Base-by-base conservation (phyloP, 371 early-diverging fungal genomes). In the Rhizomucor miehei region DNA sequence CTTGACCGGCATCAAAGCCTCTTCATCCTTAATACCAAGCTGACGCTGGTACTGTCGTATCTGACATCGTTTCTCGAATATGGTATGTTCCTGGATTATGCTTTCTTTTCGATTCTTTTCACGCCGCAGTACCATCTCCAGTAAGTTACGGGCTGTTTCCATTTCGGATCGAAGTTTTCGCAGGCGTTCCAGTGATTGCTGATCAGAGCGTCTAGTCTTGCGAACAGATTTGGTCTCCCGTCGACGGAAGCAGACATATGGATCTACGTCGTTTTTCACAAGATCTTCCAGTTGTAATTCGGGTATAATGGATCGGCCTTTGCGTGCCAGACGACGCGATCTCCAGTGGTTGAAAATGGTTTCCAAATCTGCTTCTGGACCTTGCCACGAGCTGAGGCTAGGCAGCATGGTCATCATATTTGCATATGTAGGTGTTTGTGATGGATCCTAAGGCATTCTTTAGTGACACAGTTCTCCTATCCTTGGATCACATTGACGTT, bases 161-260 rank as follows among this genome's bases (percentile, higher is more conserved):
- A 98, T 73, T 54, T 96, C 92, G 45, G 75, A 68, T 14, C 90
- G 91, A 51, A 98, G 71, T 53, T 85, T 79, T 13, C 85, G 80
- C 21, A 97, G 79, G 47, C 90, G 88, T 52, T 95, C 90, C 17
- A 94, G 59, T 1, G 91, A 88, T 48, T 86, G 87, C 39, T 85
- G 82, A 64, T 98, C 97, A 6, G 88, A 85, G 11, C 93, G 86
- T 45, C 96, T 73, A 20, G 94, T 90, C 63, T 94, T 95, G 36
- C 97, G 90, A 11, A 87, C 60, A 6, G 86, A 82, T 63, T 91
- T 91, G 43, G 93, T 83, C 67, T 97, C 98, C 44, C 98, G 79
- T 40, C 90, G 85, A 49, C 98, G 90, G 80, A 98, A 98, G 62
- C 98, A 98, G 3, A 96, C 86, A 63, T 94, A 98, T 2, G 98